Conservation (phyloP, 1,139 yeast genomes). For the Suhomyces bokatorum region DNA sequence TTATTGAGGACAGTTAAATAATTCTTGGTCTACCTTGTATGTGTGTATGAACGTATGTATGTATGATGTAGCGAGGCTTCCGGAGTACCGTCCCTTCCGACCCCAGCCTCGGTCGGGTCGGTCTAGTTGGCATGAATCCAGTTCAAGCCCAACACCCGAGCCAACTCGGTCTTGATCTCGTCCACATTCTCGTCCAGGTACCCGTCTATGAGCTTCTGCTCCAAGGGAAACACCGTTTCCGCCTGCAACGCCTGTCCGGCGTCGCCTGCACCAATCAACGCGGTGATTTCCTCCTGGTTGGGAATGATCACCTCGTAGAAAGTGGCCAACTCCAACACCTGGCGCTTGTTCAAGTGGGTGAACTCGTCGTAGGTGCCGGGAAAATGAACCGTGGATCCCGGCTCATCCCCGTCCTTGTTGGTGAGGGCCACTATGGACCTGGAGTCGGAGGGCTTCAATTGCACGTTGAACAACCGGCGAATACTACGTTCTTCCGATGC, state of each 20-base stretch:
- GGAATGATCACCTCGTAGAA: slow-evolving; percentile 71
- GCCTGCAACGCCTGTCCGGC: slow-evolving; percentile 30
- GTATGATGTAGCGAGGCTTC: too few species aligned
- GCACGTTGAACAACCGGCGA: slow-evolving; percentile 55
- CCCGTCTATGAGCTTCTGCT: slow-evolving; percentile 39
- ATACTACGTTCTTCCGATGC: slow-evolving; percentile 65
- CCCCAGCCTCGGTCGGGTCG: too few species aligned
- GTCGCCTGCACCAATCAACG: slow-evolving; percentile 36
- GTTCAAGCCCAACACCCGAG: slow-evolving; percentile 67
- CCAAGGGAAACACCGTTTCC: slow-evolving; percentile 15
- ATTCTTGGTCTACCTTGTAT: too few species aligned
- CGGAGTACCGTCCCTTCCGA: too few species aligned
- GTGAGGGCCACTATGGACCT: slow-evolving; percentile 16
- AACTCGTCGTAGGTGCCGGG: slow-evolving; percentile 65
- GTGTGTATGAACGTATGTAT: too few species aligned
- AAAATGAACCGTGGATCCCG: slow-evolving; percentile 46
- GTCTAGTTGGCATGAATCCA: slow-evolving; percentile 45
- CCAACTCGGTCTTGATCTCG: slow-evolving; percentile 59
- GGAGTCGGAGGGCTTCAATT: slow-evolving; percentile 13
- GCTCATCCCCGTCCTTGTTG: slow-evolving; percentile 60
- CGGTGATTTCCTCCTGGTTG: slow-evolving; percentile 40
- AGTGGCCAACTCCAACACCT: slow-evolving; percentile 55
- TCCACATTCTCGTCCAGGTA: slow-evolving; percentile 37
- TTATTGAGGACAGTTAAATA: too few species aligned
- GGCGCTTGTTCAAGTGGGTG: slow-evolving; percentile 41